Evolutionary conservation across 2,329 filamentous ascomycete species (phyloP), one percentile per base, ranked within the genome.

Genomic region (Sporothrix brasiliensis): DNA sequence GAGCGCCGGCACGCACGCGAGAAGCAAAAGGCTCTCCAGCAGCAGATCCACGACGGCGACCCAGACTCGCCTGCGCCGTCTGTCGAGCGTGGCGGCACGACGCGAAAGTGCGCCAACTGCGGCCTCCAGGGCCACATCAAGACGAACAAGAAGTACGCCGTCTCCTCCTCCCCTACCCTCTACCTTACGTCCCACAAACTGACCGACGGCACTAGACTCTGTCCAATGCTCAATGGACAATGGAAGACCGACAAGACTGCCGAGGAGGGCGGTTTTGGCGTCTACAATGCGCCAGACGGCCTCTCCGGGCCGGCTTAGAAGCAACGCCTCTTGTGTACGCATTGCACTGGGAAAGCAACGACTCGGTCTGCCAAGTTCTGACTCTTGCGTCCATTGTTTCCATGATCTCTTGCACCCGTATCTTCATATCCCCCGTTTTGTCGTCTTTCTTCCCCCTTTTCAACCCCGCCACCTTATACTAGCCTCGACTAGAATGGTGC

Each of bases 41-140:
- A 85, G 74, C 79, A 79, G 65, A 77, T 76, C 63, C 79, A 77
- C 72, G 75, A 77, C 54, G 82, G 80, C 67, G 84, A 83, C 67
- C 83, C 83, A 49, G 83, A 79, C 63, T 87, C 86, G 41, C 86
- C 86, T 30, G 85, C 85, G 71, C 78, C 80, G 39, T 77, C 80
- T 39, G 77, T 80, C 66, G 86, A 85, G 77, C 87, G 88, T 77
- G 82, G 85, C 63, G 89, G 90, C 72, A 96, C 92, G 70, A 91
- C 91, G 47, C 87, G 96, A 76, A 98, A 98, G 83, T 99, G 95
- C 82, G 95, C 95, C 75, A 98, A 97, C 80, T 99, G 95, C 81
- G 95, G 95, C 67, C 92, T 95, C 79, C 91, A 97, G 69, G 95
- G 95, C 44, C 95, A 99, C 78, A 99, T 99, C 84, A 97, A 97